Evolutionary conservation across 345 rosid genomes (phyloP), one percentile per base, ranked within the genome.

Genomic region (Linum usitatissimum): DNA sequence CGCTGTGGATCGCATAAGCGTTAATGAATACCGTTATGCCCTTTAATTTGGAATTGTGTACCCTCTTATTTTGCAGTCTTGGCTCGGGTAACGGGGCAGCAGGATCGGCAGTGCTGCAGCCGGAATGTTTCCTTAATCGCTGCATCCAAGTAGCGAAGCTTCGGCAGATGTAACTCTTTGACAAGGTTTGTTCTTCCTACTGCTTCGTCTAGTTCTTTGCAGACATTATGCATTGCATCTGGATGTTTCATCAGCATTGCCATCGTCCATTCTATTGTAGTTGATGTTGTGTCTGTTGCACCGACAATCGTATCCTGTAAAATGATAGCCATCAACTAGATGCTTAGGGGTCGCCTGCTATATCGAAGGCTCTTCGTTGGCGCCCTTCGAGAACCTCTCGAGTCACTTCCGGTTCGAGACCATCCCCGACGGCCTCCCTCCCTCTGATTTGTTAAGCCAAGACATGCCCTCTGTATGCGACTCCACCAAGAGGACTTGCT

Each of bases 101-200:
- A 71, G 15, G 6, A 72, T 9, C 0, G 84, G 76, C 2, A 60
- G 9, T 0, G 71, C 18, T 3, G 81, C 19, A 80, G 39, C 5
- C 84, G 70, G 2, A 68, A 18, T 9, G 76, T 56, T 55, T 79
- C 80, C 60, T 76, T 71, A 3, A 79, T 38, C 31, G 71, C 73
- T 0, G 75, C 75, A 0, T 71, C 54, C 9, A 79, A 30, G 53
- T 71, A 67, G 10, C 6, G 61, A n/a, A 77, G 30, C 12, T 70
- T 64, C 36, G 42, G 58, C 30, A 77, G 20, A 57, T 74, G 75
- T 42, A 38, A 61, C 36, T 77, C 77, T 38, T 77, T 79, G 1
- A 77, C 64, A 2, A 49, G 0, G 21, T 39, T 36, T 64, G 54
- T 39, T 15, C 6, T 9, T 0, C 79, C 79, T 0, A 80, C 70